phyloP scores from a whole-genome alignment of 345 rosid species.

The Aquilaria sinensis region DNA sequence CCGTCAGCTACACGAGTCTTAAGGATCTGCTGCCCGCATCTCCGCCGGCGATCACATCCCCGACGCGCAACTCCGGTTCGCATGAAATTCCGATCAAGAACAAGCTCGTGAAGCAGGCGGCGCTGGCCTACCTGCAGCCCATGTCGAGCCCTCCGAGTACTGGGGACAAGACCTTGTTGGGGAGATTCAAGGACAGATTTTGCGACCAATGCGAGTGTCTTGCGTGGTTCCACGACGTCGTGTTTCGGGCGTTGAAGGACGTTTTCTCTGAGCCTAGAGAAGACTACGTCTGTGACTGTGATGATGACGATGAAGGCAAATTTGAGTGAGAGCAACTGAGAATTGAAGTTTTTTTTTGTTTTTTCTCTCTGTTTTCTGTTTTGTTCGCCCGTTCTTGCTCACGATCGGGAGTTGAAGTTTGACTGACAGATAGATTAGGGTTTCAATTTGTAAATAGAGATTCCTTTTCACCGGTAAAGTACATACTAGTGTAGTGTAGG shows the following conservation, averaged over 20 bases:
- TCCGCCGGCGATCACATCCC: slow-evolving; percentile 16
- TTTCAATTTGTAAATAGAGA: slow-evolving; percentile 12
- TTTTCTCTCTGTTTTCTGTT: no score
- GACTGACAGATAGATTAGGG: slow-evolving; percentile 27
- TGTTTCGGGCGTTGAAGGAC: slow-evolving; percentile 17
- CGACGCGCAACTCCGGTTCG: slow-evolving; percentile 41
- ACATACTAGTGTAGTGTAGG: no score
- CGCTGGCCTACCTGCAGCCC: slow-evolving; percentile 59
- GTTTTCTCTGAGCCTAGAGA: slow-evolving; percentile 10
- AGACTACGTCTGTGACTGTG: slow-evolving; percentile 11
- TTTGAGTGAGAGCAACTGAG: no score
- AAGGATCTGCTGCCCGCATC: slow-evolving; percentile 38
- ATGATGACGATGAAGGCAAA: slow-evolving; percentile 20
- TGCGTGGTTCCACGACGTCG: slow-evolving; percentile 26
- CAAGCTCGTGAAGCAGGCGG: slow-evolving; percentile 58
- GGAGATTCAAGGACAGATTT: slow-evolving; percentile 19
- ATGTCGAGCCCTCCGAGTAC: slow-evolving; percentile 33
- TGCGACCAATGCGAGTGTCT: slow-evolving; percentile 31
- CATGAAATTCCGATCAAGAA: slow-evolving; percentile 51
- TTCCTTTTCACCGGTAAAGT: background rate
- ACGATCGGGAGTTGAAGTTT: slow-evolving; percentile 7
- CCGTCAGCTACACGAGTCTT: slow-evolving; percentile 42
- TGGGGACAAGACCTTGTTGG: slow-evolving; percentile 26
- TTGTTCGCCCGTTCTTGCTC: background rate
- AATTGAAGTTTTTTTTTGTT: no score